A percentile compares a stretch with the other conserved stretches of the same genome.
Evolutionary conservation across 2,329 filamentous ascomycete genomes (phyloP).

Genomic region (Mycocentrospora acerina): DNA sequence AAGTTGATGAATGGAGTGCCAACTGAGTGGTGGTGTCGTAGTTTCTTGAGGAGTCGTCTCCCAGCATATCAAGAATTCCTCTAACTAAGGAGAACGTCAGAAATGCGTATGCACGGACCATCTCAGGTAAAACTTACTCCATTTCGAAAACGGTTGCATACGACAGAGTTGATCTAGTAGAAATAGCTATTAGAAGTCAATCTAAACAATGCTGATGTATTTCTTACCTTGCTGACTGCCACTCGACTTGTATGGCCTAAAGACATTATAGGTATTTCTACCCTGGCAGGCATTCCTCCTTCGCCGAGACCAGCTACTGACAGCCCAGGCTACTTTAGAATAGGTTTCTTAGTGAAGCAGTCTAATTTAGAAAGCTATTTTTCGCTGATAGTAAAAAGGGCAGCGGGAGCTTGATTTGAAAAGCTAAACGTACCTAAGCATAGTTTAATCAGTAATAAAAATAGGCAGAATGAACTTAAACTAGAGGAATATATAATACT

Average conservation of each 20-base stretch:
- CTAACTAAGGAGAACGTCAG: slow-evolving; percentile 34
- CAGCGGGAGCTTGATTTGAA: too few relatives aligned
- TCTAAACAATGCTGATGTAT: neutral
- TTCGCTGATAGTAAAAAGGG: too few relatives aligned
- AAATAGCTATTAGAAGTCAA: slow-evolving; percentile 5
- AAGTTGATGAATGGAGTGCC: slow-evolving; percentile 48
- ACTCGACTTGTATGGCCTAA: slow-evolving; percentile 29
- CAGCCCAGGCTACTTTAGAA: too few relatives aligned
- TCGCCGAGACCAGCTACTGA: too few relatives aligned
- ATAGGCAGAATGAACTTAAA: too few relatives aligned
- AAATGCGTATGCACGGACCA: slow-evolving; percentile 20
- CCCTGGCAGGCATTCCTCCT: too few relatives aligned
- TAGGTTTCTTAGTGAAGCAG: too few relatives aligned
- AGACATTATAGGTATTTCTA: slow-evolving; percentile 30
- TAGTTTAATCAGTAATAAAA: too few relatives aligned
- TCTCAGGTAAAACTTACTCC: slow-evolving; percentile 16
- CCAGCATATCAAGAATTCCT: slow-evolving; percentile 50
- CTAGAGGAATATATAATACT: too few relatives aligned
- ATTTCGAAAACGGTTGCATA: slow-evolving; percentile 29
- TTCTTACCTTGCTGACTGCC: slow-evolving; percentile 24
- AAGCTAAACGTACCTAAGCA: too few relatives aligned
- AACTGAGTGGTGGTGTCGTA: slow-evolving; percentile 39
- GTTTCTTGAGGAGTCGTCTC: neutral
- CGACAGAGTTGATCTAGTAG: slow-evolving; percentile 21
- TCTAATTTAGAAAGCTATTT: too few relatives aligned